Evolutionary conservation across 176 grass and related monocot species (phyloP), one percentile per base, ranked within the genome.

Genomic region (Cocos nucifera): DNA sequence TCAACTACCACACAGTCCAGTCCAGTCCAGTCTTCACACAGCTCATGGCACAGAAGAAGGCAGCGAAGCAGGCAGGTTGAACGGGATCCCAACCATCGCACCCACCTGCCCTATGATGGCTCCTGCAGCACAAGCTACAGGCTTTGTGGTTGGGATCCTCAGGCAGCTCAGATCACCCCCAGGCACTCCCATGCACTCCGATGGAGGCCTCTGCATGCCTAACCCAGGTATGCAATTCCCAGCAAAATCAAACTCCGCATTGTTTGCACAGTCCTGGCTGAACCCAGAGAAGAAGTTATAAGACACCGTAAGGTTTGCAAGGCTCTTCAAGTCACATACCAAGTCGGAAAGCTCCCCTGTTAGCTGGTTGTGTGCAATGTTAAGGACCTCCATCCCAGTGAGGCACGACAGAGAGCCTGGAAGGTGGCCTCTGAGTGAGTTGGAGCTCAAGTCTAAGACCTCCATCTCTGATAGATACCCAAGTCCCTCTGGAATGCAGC

Each of bases 261-360:
- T 82, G n/a, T 62, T 70, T 58, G 74, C 72, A 68, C 91, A 96
- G 4, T 77, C 64, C 65, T 81, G 61, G 54, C 91, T 77, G 53
- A 96, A 82, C 49, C 86, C 91, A 48, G 83, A 87, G 69, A 96
- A 90, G 72, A 96, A 96, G 73, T 96, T 96, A 78, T 87, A 96
- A 0, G 91, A 56, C 4, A 87, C 86, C 4, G 86, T 86, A 0
- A 96, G 73, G 49, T 90, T 96, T 5, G 78, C 79, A 26, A 96
- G 85, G 69, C 86, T 78, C n/a, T 67, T 79, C 55, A 96, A 74
- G 25, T 84, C 78, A 59, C 91, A 96, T 6, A 96, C 73, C 71
- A 87, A 64, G 22, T 96, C 80, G 0, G 86, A 80, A 0, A 96
- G 75, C 54, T 90, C 83, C 50, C 91, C 91, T 0, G 72, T 82